Conservation (phyloP, 306 rosid genomes). For the Citrullus mucosospermus region DNA sequence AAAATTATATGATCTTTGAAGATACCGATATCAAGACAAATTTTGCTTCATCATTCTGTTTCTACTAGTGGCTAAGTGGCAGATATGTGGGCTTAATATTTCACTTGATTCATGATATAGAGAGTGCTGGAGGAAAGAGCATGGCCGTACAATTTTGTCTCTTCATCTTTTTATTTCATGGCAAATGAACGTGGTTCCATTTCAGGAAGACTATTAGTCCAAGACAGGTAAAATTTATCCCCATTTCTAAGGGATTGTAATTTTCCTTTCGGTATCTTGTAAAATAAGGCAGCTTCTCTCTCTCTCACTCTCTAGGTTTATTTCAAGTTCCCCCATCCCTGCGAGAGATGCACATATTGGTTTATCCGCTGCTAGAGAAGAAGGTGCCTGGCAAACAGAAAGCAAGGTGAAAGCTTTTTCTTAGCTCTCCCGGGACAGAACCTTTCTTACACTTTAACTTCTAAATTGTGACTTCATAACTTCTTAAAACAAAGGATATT, state of each 20-base stretch:
- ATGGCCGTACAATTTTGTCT: conserved; percentile 34
- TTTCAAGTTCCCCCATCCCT: conserved; percentile 19
- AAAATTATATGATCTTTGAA: not conserved
- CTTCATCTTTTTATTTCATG: conserved; percentile 16
- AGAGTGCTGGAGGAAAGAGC: conserved; percentile 22
- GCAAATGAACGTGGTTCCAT: conserved; percentile 28
- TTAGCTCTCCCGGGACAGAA: too few relatives aligned
- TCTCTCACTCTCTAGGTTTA: conserved; percentile 13
- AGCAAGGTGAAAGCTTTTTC: conserved; percentile 21
- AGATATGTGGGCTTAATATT: not conserved
- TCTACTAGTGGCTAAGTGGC: not conserved
- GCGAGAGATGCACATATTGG: conserved; percentile 27
- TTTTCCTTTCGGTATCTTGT: not conserved
- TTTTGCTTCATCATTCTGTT: not conserved
- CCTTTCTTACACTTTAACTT: not conserved
- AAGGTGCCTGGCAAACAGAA: conserved; percentile 34
- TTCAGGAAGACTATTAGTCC: conserved; percentile 21
- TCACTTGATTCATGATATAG: conserved; percentile 10
- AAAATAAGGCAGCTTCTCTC: not conserved
- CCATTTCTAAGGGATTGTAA: not conserved
- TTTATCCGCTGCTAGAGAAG: conserved; percentile 25
- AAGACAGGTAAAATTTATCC: conserved; percentile 14
- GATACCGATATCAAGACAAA: not conserved
- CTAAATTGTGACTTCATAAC: not conserved
- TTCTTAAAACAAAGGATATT: not conserved